Base-by-base conservation (phyloP, 306 rosid genomes). In the Benincasa hispida region DNA sequence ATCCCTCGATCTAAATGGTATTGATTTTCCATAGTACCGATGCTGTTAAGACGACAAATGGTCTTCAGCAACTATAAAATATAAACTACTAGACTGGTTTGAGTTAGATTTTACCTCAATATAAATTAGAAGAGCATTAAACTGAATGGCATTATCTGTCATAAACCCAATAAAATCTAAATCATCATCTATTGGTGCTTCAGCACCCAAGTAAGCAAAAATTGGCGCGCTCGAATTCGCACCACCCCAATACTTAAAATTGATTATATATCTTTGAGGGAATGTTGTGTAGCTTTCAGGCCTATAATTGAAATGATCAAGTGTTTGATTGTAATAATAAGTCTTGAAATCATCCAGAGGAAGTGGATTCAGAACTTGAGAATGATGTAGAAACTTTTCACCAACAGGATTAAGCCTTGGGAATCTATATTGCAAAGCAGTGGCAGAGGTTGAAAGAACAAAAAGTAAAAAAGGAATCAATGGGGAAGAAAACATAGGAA, bases 271-370 rank as follows among this genome's bases (percentile, higher is more conserved):
- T 78, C 91, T 82, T 79, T 92, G 96, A 6, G 51, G 82, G 74
- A 92, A 92, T 17, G 81, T 87, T 12, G 47, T 53, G 84, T 83
- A 92, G 81, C 93, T 88, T 41, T 92, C 87, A 6, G 84, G 80
- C 62, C 81, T 82, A 53, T 87, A 88, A 66, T 90, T 92, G 87
- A 92, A 92, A 79, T 92, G 97, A 81, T 90, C 97, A 0, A 92
- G 82, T 6, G 83, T 84, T 62, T 90, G 96, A 19, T 72, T 81
- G 79, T 81, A 90, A 55, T 79, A 89, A 77, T 78, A 88, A 42
- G 91, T 90, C 67, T 84, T 14, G 19, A 86, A 34, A 24, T 87
- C 82, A 5, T 56, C 66, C 3, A 77, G 14, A 51, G 73, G 42
- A 13, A 22, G 30, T 18, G 76, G 21, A 11, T 60, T 30, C 21